Base-by-base conservation (phyloP, 805 yeast genomes). In the Wickerhamiella musiphila region DNA sequence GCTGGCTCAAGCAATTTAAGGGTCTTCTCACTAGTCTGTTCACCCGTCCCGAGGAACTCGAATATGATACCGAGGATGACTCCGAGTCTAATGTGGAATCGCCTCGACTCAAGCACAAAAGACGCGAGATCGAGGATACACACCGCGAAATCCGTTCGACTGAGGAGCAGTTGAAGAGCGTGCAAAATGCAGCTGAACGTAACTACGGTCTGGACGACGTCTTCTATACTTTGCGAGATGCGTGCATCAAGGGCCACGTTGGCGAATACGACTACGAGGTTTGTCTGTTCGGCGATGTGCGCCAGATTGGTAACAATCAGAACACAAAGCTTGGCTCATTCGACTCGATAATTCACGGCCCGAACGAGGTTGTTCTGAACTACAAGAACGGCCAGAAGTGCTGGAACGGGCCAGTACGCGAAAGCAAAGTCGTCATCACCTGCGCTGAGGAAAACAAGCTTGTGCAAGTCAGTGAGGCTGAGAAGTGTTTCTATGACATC, bases 341-440 rank as follows among this genome's bases (percentile, higher is more conserved):
- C 29, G 42, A 41, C 18, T 31, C 38, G 9, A 35, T 37, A 17
- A 46, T 45, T 12, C 48, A 48, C 26, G 39, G 42, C 8, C 44
- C 45, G 5, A 55, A 51, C 4, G 38, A 36, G n/a, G 34, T 61
- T 28, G 41, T 39, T 14, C 39, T 68, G 19, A 43, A 47, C 19
- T 90, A 61, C 48, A 58, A 52, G 4, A 48, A 59, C 13, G 98
- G 98, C 14, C 73, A 71, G 26, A 67, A 63, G 47, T 90, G 98
- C 54, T 86, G 96, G 94, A 79, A 83, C 50, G 98, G 98, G 0
- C 95, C 95, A 4, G 51, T 58, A 18, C 69, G 98, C 51, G 66
- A 75, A 21, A 84, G 81, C 1, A 55, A 51, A 7, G 73, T 79
- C 2, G 58, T 59, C 15, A 48, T 84, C 34, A 57, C 60, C 12